These are phyloP conservation scores for Zymoseptoria brevis DNA, from an alignment of 2,329 filamentous ascomycete species.

Conservation along the genomic window DNA sequence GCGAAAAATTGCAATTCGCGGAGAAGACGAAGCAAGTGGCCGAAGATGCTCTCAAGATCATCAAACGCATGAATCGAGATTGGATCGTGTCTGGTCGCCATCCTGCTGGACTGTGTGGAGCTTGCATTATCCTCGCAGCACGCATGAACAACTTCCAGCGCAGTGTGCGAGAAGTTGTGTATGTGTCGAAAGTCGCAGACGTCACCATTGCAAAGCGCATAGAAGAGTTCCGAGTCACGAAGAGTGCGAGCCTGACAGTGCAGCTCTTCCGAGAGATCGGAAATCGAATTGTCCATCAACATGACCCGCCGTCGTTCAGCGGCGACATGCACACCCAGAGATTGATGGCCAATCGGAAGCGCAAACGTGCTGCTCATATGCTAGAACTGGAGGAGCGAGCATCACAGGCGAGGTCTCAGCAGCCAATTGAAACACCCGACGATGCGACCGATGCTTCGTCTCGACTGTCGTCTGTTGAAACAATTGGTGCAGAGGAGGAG, in stretches of 20 bases:
- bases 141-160: constrained; percentile 97
- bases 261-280: constrained; percentile 71
- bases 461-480: constrained; percentile 13
- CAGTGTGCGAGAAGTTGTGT: constrained; percentile 90
- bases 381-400: constrained; percentile 7
- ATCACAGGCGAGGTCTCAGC: constrained; percentile 1
- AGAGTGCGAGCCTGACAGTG: constrained; percentile 76
- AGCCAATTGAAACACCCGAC: constrained; percentile 11
- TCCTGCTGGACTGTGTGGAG: constrained; percentile 88
- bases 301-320: constrained; percentile 79
- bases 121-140: constrained; percentile 86
- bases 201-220: constrained; percentile 86
- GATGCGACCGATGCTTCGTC: constrained; percentile 17
- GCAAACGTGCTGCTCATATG: constrained; percentile 20
- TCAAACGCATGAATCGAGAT: constrained; percentile 88
- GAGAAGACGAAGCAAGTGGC: constrained; percentile 74
- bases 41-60: constrained; percentile 76
- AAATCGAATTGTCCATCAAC: constrained; percentile 58
- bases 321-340: constrained; percentile 48
- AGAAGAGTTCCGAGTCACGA: constrained; percentile 82
- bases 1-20: constrained; percentile 84
- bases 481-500: neutral
- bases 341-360: constrained; percentile 27
- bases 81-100: constrained; percentile 96
- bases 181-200: constrained; percentile 93